These are phyloP conservation scores for Fusarium chuoi DNA, from an alignment of 2,329 filamentous ascomycete species.

Conservation along the genomic window DNA sequence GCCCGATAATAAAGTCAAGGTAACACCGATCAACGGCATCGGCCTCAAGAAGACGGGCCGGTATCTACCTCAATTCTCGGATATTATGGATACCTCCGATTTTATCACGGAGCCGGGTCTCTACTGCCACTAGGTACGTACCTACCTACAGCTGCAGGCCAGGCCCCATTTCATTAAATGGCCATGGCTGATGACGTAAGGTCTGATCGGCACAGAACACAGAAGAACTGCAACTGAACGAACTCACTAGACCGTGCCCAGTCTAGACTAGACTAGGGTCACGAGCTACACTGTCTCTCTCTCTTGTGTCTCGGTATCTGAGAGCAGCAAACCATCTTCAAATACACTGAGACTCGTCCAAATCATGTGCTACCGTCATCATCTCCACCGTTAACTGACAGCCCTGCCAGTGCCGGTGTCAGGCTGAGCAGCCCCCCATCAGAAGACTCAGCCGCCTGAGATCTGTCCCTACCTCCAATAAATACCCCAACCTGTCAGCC, in stretches of 20 bases:
- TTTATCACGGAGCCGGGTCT: not conserved
- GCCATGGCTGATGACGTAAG: conserved; percentile 42
- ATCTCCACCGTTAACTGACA: conserved; percentile 29
- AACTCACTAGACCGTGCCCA: not conserved
- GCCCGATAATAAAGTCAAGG: not conserved
- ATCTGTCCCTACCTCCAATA: not conserved
- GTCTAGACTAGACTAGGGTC: conserved; percentile 20
- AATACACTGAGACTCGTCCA: conserved; percentile 19
- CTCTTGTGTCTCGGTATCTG: conserved; percentile 22
- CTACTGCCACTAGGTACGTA: not conserved
- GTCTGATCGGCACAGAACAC: conserved; percentile 14
- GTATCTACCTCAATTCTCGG: not conserved
- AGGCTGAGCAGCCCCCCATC: conserved; percentile 39
- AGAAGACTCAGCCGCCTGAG: conserved; percentile 48
- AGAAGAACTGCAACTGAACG: conserved; percentile 3
- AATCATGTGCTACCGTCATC: conserved; percentile 43
- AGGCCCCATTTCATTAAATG: not conserved
- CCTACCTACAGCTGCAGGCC: not conserved
- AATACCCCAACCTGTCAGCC: conserved; percentile 18
- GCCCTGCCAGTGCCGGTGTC: conserved; percentile 35
- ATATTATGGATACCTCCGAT: not conserved
- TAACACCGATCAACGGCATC: conserved; percentile 4
- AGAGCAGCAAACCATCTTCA: conserved; percentile 8
- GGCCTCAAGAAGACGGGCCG: not conserved
- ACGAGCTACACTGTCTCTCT: conserved; percentile 32